Evolutionary conservation across 345 rosid species (phyloP).

Genomic region (Erodium maritimum): DNA sequence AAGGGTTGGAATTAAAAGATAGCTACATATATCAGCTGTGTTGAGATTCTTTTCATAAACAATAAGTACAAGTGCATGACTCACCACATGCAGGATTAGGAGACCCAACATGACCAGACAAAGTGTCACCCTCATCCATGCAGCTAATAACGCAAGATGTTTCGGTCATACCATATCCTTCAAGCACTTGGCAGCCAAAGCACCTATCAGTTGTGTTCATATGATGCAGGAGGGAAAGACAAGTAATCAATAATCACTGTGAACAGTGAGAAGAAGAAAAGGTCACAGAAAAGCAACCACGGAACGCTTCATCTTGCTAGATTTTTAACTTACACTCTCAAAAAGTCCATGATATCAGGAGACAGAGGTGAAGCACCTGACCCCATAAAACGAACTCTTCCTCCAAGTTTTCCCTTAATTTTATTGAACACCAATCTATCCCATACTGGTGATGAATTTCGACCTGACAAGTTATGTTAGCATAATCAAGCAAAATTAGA

Average conservation of each 20-base stretch:
- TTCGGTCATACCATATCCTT: slow-evolving; percentile 96
- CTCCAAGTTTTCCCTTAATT: slow-evolving; percentile 75
- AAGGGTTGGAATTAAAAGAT: too few relatives aligned
- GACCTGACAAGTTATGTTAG: slow-evolving; percentile 29
- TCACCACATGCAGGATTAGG: slow-evolving; percentile 75
- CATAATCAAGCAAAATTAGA: neutral
- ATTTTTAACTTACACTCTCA: slow-evolving; percentile 58
- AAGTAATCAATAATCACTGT: neutral
- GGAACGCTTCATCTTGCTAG: neutral
- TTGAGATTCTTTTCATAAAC: too few relatives aligned
- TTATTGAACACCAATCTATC: slow-evolving; percentile 77
- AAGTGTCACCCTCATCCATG: slow-evolving; percentile 53
- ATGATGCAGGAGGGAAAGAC: neutral
- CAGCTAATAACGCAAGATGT: slow-evolving; percentile 58
- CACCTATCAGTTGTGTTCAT: slow-evolving; percentile 36
- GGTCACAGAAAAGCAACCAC: neutral
- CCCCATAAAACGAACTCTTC: slow-evolving; percentile 55
- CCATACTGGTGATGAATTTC: slow-evolving; percentile 64
- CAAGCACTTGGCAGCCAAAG: slow-evolving; percentile 72
- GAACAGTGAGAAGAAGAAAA: neutral
- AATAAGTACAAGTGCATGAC: slow-evolving; percentile 5
- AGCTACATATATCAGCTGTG: too few relatives aligned
- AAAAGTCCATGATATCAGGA: slow-evolving; percentile 72
- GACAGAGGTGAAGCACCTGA: slow-evolving; percentile 95
- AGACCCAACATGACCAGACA: slow-evolving; percentile 85